Conservation (phyloP, 1,284 basidiomycete species). For the Papiliotrema nemorosa region DNA sequence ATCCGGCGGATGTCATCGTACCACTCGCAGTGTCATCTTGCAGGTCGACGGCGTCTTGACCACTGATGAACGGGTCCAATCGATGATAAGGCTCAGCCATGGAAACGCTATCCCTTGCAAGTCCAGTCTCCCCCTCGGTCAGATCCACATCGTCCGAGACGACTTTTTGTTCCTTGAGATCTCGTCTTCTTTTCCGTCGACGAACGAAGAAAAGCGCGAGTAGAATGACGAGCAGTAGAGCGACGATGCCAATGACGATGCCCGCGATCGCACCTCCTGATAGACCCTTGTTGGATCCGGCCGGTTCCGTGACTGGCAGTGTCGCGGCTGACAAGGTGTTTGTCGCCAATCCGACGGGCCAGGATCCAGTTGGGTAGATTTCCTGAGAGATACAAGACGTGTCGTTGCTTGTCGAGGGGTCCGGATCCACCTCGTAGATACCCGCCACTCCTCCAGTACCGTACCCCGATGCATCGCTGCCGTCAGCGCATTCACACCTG, state of each 20-base stretch:
- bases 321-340: conserved; percentile 21
- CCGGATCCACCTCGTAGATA: conserved; percentile 23
- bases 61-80: conserved; percentile 9
- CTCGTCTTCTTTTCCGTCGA: conserved; percentile 13
- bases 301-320: conserved; percentile 13
- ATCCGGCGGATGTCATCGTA: conserved; percentile 9
- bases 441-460: conserved; percentile 31
- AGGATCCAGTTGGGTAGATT: conserved; percentile 18
- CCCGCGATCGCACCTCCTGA: conserved; percentile 29
- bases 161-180: not conserved
- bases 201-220: conserved; percentile 20
- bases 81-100: conserved; percentile 22
- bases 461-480: conserved; percentile 19
- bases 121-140: conserved; percentile 4
- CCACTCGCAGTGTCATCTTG: not conserved
- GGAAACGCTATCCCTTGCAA: not conserved
- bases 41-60: not conserved
- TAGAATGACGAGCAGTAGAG: conserved; percentile 12
- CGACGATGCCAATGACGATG: conserved; percentile 24
- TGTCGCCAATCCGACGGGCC: conserved; percentile 24
- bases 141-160: conserved; percentile 8
- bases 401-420: conserved; percentile 1
- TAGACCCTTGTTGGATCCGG: conserved; percentile 1
- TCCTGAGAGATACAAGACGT: conserved; percentile 11
- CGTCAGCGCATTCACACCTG: not conserved